These are phyloP conservation scores for Populus davidiana DNA, from an alignment of 345 rosid genomes.

Conservation along the genomic window DNA sequence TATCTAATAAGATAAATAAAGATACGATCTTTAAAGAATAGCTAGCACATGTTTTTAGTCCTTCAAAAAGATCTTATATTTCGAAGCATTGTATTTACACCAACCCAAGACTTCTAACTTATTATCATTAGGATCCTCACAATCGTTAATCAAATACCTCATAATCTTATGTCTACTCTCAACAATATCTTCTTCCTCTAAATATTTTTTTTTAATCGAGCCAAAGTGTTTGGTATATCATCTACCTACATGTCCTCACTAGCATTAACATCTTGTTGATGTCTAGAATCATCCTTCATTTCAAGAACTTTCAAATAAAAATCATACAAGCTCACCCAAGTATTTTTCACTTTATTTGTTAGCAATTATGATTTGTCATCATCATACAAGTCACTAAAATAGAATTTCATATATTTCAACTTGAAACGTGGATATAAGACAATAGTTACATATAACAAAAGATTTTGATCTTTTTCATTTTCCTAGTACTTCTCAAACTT, in stretches of 20 bases:
- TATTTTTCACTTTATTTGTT: too few species aligned
- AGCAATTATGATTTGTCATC: too few species aligned
- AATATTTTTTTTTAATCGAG: too few species aligned
- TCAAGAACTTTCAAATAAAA: too few species aligned
- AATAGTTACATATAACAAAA: too few species aligned
- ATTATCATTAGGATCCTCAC: background rate
- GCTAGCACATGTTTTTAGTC: background rate
- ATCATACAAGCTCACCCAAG: background rate
- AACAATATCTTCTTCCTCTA: background rate
- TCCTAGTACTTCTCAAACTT: background rate
- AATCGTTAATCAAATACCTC: background rate
- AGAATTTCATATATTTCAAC: too few species aligned
- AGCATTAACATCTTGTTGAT: too few species aligned
- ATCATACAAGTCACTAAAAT: background rate
- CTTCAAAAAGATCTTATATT: background rate
- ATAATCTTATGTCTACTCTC: background rate
- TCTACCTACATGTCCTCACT: background rate
- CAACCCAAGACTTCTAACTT: background rate
- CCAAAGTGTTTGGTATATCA: background rate
- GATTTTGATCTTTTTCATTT: too few species aligned
- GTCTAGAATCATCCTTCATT: too few species aligned
- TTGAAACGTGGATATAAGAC: too few species aligned
- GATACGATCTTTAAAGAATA: background rate
- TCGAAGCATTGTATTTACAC: background rate
- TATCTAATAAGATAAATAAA: too few species aligned